A percentile compares a stretch with the other conserved stretches of the same genome.
These are phyloP conservation scores for Phytophthora pinifolia DNA, from an alignment of 352 stramenopile genomes.

Conservation along the genomic window DNA sequence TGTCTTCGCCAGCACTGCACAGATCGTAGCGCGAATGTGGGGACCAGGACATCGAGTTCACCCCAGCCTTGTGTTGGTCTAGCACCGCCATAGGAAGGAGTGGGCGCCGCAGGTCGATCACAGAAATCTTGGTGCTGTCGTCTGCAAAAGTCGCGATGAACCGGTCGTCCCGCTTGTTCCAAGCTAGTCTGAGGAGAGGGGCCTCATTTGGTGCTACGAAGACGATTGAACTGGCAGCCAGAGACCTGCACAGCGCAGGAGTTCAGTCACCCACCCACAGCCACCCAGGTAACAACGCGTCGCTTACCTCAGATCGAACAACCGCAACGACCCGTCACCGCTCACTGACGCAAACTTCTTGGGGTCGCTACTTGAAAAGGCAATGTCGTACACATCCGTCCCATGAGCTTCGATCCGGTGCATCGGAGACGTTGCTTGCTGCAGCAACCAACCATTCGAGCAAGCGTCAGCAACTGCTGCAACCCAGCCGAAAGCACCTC, in stretches of 20 bases:
- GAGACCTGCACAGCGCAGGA: conserved; percentile 28
- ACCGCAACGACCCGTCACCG: conserved; percentile 94
- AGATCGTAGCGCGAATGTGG: conserved; percentile 92
- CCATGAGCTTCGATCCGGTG: conserved; percentile 99
- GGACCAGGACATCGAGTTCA: conserved; percentile 98
- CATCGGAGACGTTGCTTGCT: conserved; percentile 64
- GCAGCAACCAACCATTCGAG: not conserved
- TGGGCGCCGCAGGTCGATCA: conserved; percentile 97
- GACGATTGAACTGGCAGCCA: conserved; percentile 96
- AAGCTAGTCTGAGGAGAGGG: conserved; percentile 94
- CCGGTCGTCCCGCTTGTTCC: conserved; percentile 97
- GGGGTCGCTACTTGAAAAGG: conserved; percentile 92
- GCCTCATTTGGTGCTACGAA: conserved; percentile 92
- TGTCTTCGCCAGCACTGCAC: conserved; percentile 95
- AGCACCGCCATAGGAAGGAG: conserved; percentile 91
- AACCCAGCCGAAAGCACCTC: not conserved
- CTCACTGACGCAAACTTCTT: conserved; percentile 97
- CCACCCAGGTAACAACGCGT: not conserved
- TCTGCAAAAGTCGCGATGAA: conserved; percentile 96
- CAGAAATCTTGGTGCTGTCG: conserved; percentile 90
- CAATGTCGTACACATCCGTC: conserved; percentile 98
- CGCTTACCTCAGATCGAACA: conserved; percentile 96
- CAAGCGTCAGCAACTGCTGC: not conserved
- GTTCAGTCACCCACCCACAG: conserved; percentile 1
- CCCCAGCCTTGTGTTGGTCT: conserved; percentile 85